Percentiles rank a stretch among this genome's conserved stretches.
Evolutionary conservation across 2,329 filamentous ascomycete species (phyloP).

Genomic region (Nannizzia gypsea): DNA sequence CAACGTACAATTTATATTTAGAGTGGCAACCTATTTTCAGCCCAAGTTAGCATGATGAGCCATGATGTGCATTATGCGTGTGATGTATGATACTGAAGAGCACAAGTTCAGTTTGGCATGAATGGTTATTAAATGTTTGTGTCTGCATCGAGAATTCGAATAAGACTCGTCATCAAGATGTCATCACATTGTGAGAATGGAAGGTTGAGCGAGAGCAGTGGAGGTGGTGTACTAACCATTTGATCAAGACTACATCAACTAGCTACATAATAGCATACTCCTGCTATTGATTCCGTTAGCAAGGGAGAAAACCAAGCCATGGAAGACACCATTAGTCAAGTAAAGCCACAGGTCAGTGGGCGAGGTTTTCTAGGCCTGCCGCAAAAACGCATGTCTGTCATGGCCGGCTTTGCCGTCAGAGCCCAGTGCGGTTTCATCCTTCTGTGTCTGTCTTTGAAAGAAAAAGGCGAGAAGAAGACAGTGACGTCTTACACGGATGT

Average conservation of each 20-base stretch:
- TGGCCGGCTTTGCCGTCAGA: conserved; percentile 58
- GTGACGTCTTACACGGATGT: conserved; percentile 9
- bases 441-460: conserved; percentile 72
- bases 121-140: conserved; percentile 45
- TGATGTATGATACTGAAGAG: background rate
- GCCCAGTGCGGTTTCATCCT: conserved; percentile 98
- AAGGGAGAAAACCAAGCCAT: background rate
- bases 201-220: background rate
- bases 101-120: conserved; percentile 43
- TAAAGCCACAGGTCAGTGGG: conserved; percentile 59
- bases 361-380: conserved; percentile 99
- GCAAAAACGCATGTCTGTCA: conserved; percentile 82
- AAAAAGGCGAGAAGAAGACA: conserved; percentile 13
- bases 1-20: background rate
- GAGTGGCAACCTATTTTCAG: background rate
- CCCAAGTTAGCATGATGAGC: background rate
- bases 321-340: background rate
- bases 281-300: background rate
- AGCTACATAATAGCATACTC: conserved; percentile 13
- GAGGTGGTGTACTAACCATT: conserved; percentile 7
- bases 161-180: conserved; percentile 54
- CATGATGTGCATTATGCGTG: background rate
- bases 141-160: conserved; percentile 52
- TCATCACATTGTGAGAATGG: conserved; percentile 33
- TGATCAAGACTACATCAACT: background rate